Evolutionary conservation across 331 rosid species (phyloP).

Genomic region (Malus hybrid): DNA sequence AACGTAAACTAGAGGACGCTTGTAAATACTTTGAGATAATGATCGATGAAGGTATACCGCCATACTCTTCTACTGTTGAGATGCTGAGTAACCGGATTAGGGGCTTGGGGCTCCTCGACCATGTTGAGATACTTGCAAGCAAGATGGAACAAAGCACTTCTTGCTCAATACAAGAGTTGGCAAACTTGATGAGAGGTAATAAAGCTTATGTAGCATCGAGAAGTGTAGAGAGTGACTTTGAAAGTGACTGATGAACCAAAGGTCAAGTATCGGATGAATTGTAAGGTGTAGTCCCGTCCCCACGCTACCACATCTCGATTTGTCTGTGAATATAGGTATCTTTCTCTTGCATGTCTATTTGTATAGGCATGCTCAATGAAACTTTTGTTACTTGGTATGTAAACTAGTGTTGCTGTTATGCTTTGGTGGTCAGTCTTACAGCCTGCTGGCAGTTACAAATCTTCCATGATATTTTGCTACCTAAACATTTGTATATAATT

Average conservation of each 20-base stretch:
- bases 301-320: neutral
- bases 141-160: conserved; percentile 74
- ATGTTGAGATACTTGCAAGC: conserved; percentile 45
- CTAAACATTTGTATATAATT: neutral
- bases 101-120: conserved; percentile 52
- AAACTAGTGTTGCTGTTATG: neutral
- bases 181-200: conserved; percentile 39
- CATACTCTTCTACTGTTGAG: conserved; percentile 59
- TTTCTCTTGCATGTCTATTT: neutral
- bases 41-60: conserved; percentile 90
- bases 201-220: conserved; percentile 22
- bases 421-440: neutral
- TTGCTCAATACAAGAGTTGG: conserved; percentile 53
- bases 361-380: neutral
- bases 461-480: neutral
- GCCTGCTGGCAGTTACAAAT: neutral
- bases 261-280: neutral
- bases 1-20: conserved; percentile 76
- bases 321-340: neutral
- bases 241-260: conserved; percentile 44
- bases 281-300: neutral
- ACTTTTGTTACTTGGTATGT: neutral
- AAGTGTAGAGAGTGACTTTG: conserved; percentile 33
- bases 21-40: conserved; percentile 74
- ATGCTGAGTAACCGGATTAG: conserved; percentile 57